Evolutionary conservation across 768 basidiomycete genomes (phyloP).

Genomic region (Daedalea quercina): DNA sequence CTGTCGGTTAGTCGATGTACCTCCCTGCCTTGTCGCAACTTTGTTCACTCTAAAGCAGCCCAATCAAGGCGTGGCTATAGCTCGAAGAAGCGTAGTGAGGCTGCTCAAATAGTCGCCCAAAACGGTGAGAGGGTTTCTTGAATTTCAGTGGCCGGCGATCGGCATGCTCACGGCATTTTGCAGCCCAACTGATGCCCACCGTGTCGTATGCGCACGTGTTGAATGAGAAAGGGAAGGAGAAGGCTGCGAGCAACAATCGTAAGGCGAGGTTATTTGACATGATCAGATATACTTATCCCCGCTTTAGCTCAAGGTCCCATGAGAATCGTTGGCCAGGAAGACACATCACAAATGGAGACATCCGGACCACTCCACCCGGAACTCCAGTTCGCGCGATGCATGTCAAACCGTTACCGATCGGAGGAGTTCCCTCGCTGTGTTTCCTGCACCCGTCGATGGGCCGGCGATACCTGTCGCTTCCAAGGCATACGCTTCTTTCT

Average conservation of each 20-base stretch:
- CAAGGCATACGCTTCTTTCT: constrained; percentile 79
- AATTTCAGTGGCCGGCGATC: constrained; percentile 4
- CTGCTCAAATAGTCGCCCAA: constrained; percentile 56
- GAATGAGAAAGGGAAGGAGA: constrained; percentile 40
- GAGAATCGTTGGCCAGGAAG: constrained; percentile 28
- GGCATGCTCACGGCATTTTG: not conserved
- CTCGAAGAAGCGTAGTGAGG: constrained; percentile 67
- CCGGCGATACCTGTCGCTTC: constrained; percentile 82
- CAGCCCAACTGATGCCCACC: constrained; percentile 22
- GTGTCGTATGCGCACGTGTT: constrained; percentile 34
- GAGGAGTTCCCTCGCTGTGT: constrained; percentile 77
- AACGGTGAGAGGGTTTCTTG: constrained; percentile 39
- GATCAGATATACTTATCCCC: constrained; percentile 7
- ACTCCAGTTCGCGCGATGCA: constrained; percentile 74
- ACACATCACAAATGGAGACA: constrained; percentile 17
- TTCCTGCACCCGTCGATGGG: constrained; percentile 81
- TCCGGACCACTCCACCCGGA: constrained; percentile 47
- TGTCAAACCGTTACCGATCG: constrained; percentile 71
- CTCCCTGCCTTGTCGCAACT: not conserved
- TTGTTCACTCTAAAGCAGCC: constrained; percentile 5
- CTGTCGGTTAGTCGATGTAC: constrained; percentile 21
- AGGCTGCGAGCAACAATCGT: constrained; percentile 19
- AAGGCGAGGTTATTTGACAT: constrained; percentile 20
- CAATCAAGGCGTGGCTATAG: constrained; percentile 63
- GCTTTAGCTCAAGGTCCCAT: constrained; percentile 13